Percentiles rank a stretch among this genome's conserved stretches.
Conservation (phyloP, 2,329 filamentous ascomycete genomes). For the Calonectria naviculata region DNA sequence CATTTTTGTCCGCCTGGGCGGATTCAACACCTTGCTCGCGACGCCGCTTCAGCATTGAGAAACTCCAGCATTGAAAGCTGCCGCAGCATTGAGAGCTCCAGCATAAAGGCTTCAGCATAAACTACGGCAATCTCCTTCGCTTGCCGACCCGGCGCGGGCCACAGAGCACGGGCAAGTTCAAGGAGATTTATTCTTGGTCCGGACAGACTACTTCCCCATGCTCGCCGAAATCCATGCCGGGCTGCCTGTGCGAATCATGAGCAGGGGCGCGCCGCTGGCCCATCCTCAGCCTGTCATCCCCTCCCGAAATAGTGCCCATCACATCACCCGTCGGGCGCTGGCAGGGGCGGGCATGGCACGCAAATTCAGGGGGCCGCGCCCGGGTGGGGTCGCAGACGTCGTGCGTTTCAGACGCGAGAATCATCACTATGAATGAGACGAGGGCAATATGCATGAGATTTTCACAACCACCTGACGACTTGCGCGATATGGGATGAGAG, state of each 20-base stretch:
- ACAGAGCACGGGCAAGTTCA: not conserved
- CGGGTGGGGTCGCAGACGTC: not conserved
- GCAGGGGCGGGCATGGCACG: not conserved
- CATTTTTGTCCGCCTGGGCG: not conserved
- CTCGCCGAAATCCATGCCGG: not conserved
- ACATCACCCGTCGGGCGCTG: not conserved
- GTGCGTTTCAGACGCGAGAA: not conserved
- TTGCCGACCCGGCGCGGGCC: not conserved
- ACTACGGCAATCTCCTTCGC: not conserved
- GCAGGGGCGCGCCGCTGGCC: not conserved
- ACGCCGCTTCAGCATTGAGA: too few relatives aligned
- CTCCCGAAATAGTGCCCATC: conserved; percentile 16
- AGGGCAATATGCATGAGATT: not conserved
- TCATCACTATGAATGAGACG: not conserved
- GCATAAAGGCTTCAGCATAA: not conserved
- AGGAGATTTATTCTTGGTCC: not conserved
- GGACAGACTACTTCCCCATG: not conserved
- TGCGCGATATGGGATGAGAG: not conserved
- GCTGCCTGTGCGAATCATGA: not conserved
- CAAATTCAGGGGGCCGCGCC: conserved; percentile 3
- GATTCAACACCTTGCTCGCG: not conserved
- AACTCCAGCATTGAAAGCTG: too few relatives aligned
- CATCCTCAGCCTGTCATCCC: not conserved
- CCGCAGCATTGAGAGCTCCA: too few relatives aligned
- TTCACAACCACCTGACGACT: not conserved